Percentiles rank a stretch among this genome's conserved stretches.
Conservation (phyloP, 352 stramenopile genomes). For the Pythium rishiriense region DNA sequence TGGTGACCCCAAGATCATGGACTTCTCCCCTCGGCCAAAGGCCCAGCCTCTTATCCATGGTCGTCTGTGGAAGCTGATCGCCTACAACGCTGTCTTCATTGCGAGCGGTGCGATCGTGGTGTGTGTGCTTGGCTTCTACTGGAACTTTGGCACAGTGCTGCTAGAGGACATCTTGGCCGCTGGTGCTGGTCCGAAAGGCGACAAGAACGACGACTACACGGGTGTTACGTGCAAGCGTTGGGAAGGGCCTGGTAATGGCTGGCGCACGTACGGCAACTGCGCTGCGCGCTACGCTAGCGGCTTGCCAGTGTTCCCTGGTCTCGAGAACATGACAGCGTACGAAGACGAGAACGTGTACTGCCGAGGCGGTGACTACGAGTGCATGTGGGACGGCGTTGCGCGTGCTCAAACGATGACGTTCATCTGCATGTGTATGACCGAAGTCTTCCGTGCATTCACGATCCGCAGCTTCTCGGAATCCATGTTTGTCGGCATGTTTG, state of each 20-base stretch:
- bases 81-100: constrained; percentile 59
- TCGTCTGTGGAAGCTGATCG: constrained; percentile 63
- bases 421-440: constrained; percentile 61
- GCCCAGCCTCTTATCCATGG: constrained; percentile 55
- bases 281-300: constrained; percentile 38
- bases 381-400: constrained; percentile 52
- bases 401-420: constrained; percentile 81
- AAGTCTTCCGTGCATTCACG: constrained; percentile 77
- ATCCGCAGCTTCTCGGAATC: constrained; percentile 70
- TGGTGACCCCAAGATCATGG: constrained; percentile 67
- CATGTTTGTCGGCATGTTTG: constrained; percentile 59
- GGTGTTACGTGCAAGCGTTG: constrained; percentile 61
- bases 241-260: constrained; percentile 42
- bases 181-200: constrained; percentile 41
- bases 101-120: constrained; percentile 42
- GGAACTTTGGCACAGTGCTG: constrained; percentile 62
- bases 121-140: constrained; percentile 66
- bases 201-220: constrained; percentile 43
- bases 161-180: constrained; percentile 50
- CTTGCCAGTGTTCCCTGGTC: constrained; percentile 53
- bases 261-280: constrained; percentile 61
- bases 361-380: constrained; percentile 57
- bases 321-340: constrained; percentile 32
- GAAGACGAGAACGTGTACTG: constrained; percentile 50
- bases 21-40: constrained; percentile 56